A percentile compares a stretch with the other conserved stretches of the same genome.
Evolutionary conservation across 2,329 filamentous ascomycete species (phyloP).

Genomic region (Fusarium pseudograminearum): DNA sequence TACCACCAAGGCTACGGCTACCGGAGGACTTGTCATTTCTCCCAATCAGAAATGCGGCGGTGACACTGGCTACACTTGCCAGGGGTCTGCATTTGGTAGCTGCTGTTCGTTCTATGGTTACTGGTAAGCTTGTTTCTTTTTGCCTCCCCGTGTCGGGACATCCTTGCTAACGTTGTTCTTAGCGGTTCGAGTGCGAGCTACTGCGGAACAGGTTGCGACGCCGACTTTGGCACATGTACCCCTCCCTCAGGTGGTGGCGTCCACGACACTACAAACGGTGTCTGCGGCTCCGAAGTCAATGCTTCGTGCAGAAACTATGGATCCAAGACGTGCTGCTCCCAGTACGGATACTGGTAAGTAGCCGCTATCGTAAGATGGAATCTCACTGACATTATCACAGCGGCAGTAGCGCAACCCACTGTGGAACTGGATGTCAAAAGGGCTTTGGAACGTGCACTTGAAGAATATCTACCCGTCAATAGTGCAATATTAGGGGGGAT

Average conservation of each 20-base stretch:
- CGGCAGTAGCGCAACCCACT: constrained; percentile 48
- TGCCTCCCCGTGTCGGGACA: not conserved
- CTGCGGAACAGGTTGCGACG: constrained; percentile 56
- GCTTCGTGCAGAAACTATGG: constrained; percentile 52
- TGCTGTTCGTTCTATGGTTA: constrained; percentile 59
- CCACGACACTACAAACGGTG: constrained; percentile 53
- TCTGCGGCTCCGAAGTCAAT: constrained; percentile 51
- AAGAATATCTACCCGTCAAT: constrained; percentile 1
- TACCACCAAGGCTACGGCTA: constrained; percentile 35
- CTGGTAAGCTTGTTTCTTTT: constrained; percentile 49
- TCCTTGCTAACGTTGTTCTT: constrained; percentile 22
- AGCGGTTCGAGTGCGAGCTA: constrained; percentile 51
- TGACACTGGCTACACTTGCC: constrained; percentile 52
- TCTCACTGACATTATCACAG: constrained; percentile 37
- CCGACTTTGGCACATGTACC: constrained; percentile 52
- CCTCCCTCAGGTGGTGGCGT: constrained; percentile 35
- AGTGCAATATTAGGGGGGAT: not conserved
- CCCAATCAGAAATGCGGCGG: constrained; percentile 55
- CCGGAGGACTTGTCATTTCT: constrained; percentile 45
- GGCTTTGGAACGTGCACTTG: constrained; percentile 50
- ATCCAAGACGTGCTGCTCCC: constrained; percentile 53
- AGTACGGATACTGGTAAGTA: constrained; percentile 53
- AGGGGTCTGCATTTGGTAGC: constrained; percentile 52
- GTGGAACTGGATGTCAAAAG: constrained; percentile 52
- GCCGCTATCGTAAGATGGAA: not conserved